These are phyloP conservation scores for Colletotrichum horii DNA, from an alignment of 2,329 filamentous ascomycete genomes.

Conservation along the genomic window DNA sequence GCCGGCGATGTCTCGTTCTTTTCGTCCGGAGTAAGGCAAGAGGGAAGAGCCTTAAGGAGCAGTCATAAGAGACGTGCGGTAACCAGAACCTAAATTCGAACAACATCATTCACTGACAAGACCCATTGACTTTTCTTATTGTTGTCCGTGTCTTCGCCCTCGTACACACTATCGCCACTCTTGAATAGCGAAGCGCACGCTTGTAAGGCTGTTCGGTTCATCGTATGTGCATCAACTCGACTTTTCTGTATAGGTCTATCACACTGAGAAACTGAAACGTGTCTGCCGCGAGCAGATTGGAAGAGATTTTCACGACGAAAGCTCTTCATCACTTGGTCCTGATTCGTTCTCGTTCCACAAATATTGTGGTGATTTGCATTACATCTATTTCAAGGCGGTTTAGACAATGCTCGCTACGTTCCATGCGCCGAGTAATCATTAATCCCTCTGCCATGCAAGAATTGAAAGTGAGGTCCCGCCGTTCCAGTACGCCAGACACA, in stretches of 20 bases:
- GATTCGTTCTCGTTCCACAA: not conserved
- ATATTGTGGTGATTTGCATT: not conserved
- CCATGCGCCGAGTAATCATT: constrained; percentile 1
- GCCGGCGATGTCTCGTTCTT: not conserved
- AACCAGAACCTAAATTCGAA: not conserved
- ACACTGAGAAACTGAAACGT: not conserved
- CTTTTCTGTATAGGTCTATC: not conserved
- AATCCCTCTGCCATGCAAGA: not conserved
- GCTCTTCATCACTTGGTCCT: not conserved
- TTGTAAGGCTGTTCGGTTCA: not conserved
- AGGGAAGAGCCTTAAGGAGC: not conserved
- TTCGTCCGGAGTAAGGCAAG: not conserved
- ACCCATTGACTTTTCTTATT: too few relatives aligned
- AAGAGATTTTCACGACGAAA: not conserved
- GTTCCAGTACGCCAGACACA: not conserved
- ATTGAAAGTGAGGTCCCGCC: not conserved
- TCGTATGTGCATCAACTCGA: too few relatives aligned
- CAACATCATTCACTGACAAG: not conserved
- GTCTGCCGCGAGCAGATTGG: not conserved
- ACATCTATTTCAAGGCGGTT: not conserved
- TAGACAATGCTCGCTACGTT: constrained; percentile 6
- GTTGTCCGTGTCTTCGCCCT: not conserved
- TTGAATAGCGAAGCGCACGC: too few relatives aligned
- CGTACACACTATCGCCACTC: not conserved
- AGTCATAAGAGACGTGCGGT: not conserved